Evolutionary conservation across 768 basidiomycete species (phyloP).

Genomic region (Antrodiella citrinella): DNA sequence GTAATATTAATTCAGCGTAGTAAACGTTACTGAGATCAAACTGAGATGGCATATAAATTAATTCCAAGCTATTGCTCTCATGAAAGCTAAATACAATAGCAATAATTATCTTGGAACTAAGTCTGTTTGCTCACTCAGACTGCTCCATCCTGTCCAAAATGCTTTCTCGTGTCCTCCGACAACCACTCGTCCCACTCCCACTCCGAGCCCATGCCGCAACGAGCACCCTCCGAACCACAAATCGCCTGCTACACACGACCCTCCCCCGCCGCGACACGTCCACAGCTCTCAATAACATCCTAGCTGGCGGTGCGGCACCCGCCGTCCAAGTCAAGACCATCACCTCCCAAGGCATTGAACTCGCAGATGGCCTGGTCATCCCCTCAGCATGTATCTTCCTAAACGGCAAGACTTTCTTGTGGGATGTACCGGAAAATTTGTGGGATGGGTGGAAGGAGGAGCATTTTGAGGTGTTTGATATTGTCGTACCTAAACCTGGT

Average conservation of each 20-base stretch:
- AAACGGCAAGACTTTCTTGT: constrained; percentile 80
- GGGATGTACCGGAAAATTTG: constrained; percentile 66
- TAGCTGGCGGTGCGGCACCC: constrained; percentile 60
- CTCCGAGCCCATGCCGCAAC: neutral
- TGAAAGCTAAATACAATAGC: too few species aligned
- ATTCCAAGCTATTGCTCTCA: too few species aligned
- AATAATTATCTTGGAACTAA: too few species aligned
- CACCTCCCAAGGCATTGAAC: constrained; percentile 52
- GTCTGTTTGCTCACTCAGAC: too few species aligned
- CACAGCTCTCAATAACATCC: constrained; percentile 54
- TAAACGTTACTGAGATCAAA: too few species aligned
- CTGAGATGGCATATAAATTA: too few species aligned
- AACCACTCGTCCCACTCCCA: constrained; percentile 5
- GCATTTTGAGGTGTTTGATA: constrained; percentile 75
- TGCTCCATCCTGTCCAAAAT: neutral
- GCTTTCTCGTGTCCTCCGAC: constrained; percentile 1
- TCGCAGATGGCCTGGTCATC: constrained; percentile 73
- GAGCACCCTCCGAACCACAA: neutral
- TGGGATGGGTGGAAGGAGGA: constrained; percentile 70
- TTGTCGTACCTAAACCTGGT: constrained; percentile 84
- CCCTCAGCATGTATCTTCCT: constrained; percentile 77
- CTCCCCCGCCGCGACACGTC: constrained; percentile 8
- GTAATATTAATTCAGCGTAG: too few species aligned
- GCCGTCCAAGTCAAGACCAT: constrained; percentile 68
- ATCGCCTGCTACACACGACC: neutral